Base-by-base conservation (phyloP, 1,139 yeast species). In the Nakaseomyces uthaithaninus region DNA sequence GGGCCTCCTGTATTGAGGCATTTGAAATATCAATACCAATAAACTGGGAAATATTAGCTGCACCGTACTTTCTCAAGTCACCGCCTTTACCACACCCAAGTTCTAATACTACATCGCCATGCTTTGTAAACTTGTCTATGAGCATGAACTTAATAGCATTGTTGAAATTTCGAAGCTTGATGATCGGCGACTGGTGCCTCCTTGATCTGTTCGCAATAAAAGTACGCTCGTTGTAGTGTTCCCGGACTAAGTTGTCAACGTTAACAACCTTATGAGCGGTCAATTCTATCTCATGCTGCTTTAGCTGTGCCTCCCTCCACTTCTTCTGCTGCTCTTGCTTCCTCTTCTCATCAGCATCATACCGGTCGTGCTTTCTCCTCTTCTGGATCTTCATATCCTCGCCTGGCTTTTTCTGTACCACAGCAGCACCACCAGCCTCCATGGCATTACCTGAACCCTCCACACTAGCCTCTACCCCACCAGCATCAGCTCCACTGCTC, bases 41-140 rank as follows among this genome's bases (percentile, higher is more conserved):
- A 51, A 83, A 83, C 43, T 87, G 91, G 23, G 75, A 72, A 3
- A 85, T 74, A 10, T 74, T 68, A 2, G 85, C 81, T 52, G 77
- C 77, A 42, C 79, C 84, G 78, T 95, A 89, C 62, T 91, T 91
- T 54, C 83, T 76, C 54, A 93, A 66, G 64, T 91, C 99, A 15
- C 99, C 99, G 36, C 99, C 99, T 61, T 91, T 93, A 12, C 99
- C 99, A 63, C 98, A 91, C 17, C 96, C 95, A 42, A 91, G 63
- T 56, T 91, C 99, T 28, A 91, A 66, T 1, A 83, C 85, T 12
- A 71, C 68, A 25, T 73, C 74, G 2, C 70, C 67, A 7, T 67
- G 67, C 18, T 63, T 65, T 40, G 80, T 76, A 60, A 70, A 78
- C 50, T 80, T 80, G 41, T 82, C 80, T 41, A 91, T 75, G n/a